Evolutionary conservation across 176 grass and related monocot species (phyloP), one percentile per base, ranked within the genome.

Genomic region (Ensete ventricosum): DNA sequence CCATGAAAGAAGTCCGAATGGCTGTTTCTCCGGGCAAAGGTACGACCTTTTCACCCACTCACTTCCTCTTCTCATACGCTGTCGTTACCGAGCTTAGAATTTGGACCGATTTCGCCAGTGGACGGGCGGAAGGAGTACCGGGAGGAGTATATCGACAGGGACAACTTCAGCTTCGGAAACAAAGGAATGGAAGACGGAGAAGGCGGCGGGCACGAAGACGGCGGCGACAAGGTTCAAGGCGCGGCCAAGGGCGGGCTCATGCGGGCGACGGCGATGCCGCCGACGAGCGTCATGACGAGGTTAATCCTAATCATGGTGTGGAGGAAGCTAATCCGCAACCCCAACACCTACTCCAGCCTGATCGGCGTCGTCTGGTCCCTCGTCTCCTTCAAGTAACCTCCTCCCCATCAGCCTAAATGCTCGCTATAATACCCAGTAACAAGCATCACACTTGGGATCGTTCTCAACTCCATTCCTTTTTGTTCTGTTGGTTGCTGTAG

Each of bases 231-330:
- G 91, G 69, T 16, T 2, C 12, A 0, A 62, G 82, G 9, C 71
- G 53, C 5, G 74, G 80, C 52, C 25, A 73, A 21, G 50, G 80
- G 26, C 29, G 72, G 11, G 55, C 3, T 73, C 52, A 26, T 55
- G 52, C 53, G 73, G 27, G 72, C 81, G 0, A 55, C 90, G 9
- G 81, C 79, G 71, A 94, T 99, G 95, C 95, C 95, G 4, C 95
- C 95, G 66, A 87, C 95, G 25, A 99, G 91, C 80, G 95, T 99
- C 22, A 99, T 99, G 88, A 99, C 95, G 9, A 64, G 95, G 65
- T 84, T 99, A 21, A 99, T 99, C 69, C 88, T 99, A 9, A 99
- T 99, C 90, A 94, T 99, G 95, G 95, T 99, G 59, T 99, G 95
- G 95, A 82, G 95, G 69, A 99, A 99, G 83, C 91, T 99, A 14